Conservation (phyloP, 768 basidiomycete species). For the Cystobasidiopsis lactophilus region DNA sequence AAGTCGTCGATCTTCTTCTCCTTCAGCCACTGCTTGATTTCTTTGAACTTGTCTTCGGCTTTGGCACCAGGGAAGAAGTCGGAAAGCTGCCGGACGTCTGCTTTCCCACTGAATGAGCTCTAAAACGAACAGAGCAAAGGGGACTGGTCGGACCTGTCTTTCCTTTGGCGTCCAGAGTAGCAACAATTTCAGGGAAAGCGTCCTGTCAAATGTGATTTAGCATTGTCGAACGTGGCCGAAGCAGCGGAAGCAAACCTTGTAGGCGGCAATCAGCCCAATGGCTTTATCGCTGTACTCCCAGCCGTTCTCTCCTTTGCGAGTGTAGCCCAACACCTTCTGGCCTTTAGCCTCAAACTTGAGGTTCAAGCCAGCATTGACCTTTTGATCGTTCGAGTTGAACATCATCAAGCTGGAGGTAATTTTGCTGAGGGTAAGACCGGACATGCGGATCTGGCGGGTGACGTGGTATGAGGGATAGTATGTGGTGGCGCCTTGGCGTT, state of each 20-base stretch:
- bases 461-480: slow-evolving; percentile 66
- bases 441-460: slow-evolving; percentile 48
- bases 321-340: slow-evolving; percentile 80
- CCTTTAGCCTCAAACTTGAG: slow-evolving; percentile 90
- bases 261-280: slow-evolving; percentile 53
- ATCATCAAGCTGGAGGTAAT: slow-evolving; percentile 91
- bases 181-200: slow-evolving; percentile 66
- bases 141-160: too few species aligned
- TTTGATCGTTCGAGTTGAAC: slow-evolving; percentile 45
- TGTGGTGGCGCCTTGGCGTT: slow-evolving; percentile 29
- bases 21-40: slow-evolving; percentile 68
- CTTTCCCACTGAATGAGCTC: too few species aligned
- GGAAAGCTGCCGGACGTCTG: slow-evolving; percentile 50
- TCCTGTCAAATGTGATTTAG: slow-evolving; percentile 26
- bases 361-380: slow-evolving; percentile 75
- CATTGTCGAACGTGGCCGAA: neutral
- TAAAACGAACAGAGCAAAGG: too few species aligned
- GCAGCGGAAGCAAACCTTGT: slow-evolving; percentile 36
- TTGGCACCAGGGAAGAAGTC: slow-evolving; percentile 38
- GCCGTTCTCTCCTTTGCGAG: slow-evolving; percentile 51
- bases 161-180: slow-evolving; percentile 34
- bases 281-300: slow-evolving; percentile 93
- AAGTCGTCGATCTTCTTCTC: slow-evolving; percentile 67
- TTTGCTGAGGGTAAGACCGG: slow-evolving; percentile 58
- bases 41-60: slow-evolving; percentile 47